A percentile compares a stretch with the other conserved stretches of the same genome.
phyloP scores from a whole-genome alignment of 371 early-diverging fungal species.

The Blakeslea trispora region DNA sequence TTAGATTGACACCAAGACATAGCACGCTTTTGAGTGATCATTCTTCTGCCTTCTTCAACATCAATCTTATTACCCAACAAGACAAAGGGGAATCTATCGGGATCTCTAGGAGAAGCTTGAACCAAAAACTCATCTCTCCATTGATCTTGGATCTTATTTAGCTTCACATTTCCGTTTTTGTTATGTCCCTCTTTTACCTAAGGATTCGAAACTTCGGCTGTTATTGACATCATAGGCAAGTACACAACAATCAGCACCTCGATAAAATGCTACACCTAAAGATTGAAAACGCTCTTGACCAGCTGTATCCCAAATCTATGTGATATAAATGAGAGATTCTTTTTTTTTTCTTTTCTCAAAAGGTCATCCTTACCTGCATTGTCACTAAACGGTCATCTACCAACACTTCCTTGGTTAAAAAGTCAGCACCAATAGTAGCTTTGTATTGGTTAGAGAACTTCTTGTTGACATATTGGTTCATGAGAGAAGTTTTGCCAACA shows the following conservation, averaged over 20 bases:
- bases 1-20: conserved; percentile 95
- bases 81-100: conserved; percentile 97
- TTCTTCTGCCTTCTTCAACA: conserved; percentile 89
- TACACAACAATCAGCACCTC: conserved; percentile 99
- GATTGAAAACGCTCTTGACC: conserved; percentile 98
- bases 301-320: conserved; percentile 94
- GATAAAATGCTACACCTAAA: conserved; percentile 97
- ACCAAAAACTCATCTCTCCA: conserved; percentile 98
- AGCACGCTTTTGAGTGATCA: conserved; percentile 93
- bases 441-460: conserved; percentile 99
- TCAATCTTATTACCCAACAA: conserved; percentile 99
- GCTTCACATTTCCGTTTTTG: not conserved
- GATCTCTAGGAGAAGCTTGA: conserved; percentile 92
- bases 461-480: conserved; percentile 99
- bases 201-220: conserved; percentile 90
- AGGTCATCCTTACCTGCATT: conserved; percentile 88
- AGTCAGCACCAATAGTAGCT: conserved; percentile 99
- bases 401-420: conserved; percentile 97
- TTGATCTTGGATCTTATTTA: conserved; percentile 33
- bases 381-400: conserved; percentile 88
- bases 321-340: no score
- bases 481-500: conserved; percentile 96
- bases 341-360: no score
- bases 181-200: conserved; percentile 69
- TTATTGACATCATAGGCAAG: conserved; percentile 97